A percentile compares a stretch with the other conserved stretches of the same genome.
Evolutionary conservation across 208 protist species (phyloP).

Genomic region (Crithidia fasciculata): DNA sequence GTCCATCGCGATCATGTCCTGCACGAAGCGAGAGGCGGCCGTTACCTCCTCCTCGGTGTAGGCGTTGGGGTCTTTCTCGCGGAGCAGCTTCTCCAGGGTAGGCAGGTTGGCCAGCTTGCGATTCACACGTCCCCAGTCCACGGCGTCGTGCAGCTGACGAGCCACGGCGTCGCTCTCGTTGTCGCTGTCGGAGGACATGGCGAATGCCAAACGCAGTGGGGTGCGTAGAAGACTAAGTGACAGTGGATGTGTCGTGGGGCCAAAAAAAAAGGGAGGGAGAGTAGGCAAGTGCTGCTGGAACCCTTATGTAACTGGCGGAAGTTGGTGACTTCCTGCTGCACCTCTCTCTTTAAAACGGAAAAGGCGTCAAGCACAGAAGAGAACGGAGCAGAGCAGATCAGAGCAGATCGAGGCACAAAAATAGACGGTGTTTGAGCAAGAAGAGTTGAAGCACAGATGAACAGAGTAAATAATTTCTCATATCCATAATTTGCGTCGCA

Average conservation of each 20-base stretch:
- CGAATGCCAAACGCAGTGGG: background rate
- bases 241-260: too few species aligned
- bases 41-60: constrained; percentile 54
- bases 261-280: constrained; percentile 27
- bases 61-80: constrained; percentile 74
- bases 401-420: too few species aligned
- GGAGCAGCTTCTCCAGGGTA: constrained; percentile 68
- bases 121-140: constrained; percentile 51
- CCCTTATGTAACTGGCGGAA: background rate
- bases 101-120: constrained; percentile 75
- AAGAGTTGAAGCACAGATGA: too few species aligned
- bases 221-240: too few species aligned
- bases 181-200: constrained; percentile 38
- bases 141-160: constrained; percentile 8
- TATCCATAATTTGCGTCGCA: too few species aligned
- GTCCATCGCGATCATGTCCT: constrained; percentile 37
- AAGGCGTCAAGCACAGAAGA: constrained; percentile 6
- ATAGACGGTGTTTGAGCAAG: too few species aligned
- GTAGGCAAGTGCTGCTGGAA: background rate
- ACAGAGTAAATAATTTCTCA: too few species aligned
- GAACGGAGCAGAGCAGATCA: background rate
- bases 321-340: too few species aligned
- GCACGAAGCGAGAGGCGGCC: constrained; percentile 56
- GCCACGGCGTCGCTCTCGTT: constrained; percentile 20
- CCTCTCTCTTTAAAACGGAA: background rate